These are phyloP conservation scores for Kurtzmaniella fragi DNA, from an alignment of 805 yeast genomes.

Conservation along the genomic window DNA sequence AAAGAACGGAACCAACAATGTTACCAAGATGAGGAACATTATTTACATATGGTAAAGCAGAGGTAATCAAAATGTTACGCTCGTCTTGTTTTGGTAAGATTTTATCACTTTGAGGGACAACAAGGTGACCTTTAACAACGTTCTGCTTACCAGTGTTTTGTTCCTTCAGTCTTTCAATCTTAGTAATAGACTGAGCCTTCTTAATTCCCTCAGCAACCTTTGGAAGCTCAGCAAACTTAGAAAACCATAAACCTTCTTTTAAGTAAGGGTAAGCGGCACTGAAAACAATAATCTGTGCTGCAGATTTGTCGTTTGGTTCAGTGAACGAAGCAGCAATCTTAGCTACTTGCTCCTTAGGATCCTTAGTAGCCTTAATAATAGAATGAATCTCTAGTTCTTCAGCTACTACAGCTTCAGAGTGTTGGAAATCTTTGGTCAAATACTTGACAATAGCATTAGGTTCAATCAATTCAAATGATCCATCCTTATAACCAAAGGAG, in stretches of 20 bases:
- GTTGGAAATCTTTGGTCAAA: slow-evolving; percentile 45
- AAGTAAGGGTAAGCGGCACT: slow-evolving; percentile 49
- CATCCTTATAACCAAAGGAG: slow-evolving; percentile 19
- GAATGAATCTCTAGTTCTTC: slow-evolving; percentile 44
- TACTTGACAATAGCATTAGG: slow-evolving; percentile 69
- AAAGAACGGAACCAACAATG: slow-evolving; percentile 88
- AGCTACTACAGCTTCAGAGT: slow-evolving; percentile 24
- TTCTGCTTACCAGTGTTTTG: slow-evolving; percentile 36
- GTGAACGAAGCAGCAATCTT: slow-evolving; percentile 1
- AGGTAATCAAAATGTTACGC: slow-evolving; percentile 82
- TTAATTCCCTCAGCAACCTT: slow-evolving; percentile 43
- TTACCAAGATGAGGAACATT: slow-evolving; percentile 98
- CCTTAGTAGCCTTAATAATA: slow-evolving; percentile 29
- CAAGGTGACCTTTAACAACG: slow-evolving; percentile 25
- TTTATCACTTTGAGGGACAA: slow-evolving; percentile 22
- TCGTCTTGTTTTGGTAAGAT: slow-evolving; percentile 60
- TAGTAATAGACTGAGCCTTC: slow-evolving; percentile 41
- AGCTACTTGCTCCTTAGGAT: slow-evolving; percentile 6
- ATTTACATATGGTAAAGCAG: slow-evolving; percentile 96
- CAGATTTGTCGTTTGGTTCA: slow-evolving; percentile 24
- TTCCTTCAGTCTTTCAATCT: slow-evolving; percentile 29
- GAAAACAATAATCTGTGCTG: slow-evolving; percentile 56
- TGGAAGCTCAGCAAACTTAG: slow-evolving; percentile 30
- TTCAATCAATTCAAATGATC: slow-evolving; percentile 48
- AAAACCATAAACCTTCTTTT: slow-evolving; percentile 34